Base-by-base conservation (phyloP, 163 green algal genomes). In the Trebouxiophyceae sp. region DNA sequence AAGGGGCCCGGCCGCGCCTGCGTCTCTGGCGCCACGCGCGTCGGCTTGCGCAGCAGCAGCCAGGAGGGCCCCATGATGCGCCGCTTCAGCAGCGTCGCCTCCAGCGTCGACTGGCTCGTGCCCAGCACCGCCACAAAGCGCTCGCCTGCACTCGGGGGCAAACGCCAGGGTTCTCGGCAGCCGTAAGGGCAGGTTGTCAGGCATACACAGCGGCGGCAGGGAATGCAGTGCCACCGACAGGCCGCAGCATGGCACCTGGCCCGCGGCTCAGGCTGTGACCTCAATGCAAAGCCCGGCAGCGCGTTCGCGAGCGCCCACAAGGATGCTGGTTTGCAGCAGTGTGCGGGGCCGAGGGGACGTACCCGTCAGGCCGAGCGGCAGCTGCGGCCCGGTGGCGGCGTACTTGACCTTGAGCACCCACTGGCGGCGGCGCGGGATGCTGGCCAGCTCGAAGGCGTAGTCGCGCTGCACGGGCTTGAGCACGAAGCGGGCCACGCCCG, bases 391-490 rank as follows among this genome's bases (percentile, higher is more conserved):
- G n/a, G 58, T 59, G 27, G 83, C 91, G 2, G 90, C 78, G 67
- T 91, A 96, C 28, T 77, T 81, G 33, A 97, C 75, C 82, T 99
- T 98, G 33, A 99, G 66, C 7, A 95, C 85, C 79, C 87, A 99
- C 76, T 97, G 86, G 57, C 82, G 64, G 8, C 91, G 85, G n/a
- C 83, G 77, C 0, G 77, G 79, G 1, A 99, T 79, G 0, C 70
- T 77, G 2, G 68, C 22, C 59, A 77, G 59, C 77, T 97, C 93
- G 77, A 98, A 97, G 0, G 90, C 87, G 70, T 98, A 99, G 62
- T 67, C 83, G 24, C 93, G 76, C 78, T 86, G 81, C 32, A 98
- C 89, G 16, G 88, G 87, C 70, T 88, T 76, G 64, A 95, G 82
- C 7, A 77, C 77, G 72, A 91, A 81, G 22, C 68, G 44, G 46